Base-by-base conservation (phyloP, 148 eudicot genomes). In the Diospyros lotus region DNA sequence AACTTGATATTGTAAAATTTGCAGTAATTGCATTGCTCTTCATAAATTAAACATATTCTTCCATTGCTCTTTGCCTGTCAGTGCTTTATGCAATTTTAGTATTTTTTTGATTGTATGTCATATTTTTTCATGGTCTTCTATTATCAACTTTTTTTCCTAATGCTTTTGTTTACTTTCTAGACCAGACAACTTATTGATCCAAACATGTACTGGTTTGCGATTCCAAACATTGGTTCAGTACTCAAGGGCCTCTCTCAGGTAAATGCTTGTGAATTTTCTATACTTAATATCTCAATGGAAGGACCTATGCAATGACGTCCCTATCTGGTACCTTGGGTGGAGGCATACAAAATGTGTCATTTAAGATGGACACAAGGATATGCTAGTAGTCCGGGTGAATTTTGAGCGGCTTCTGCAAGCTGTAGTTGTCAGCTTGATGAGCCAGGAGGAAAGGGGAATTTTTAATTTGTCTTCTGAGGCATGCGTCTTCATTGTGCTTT, bases 211-310 rank as follows among this genome's bases (percentile, higher is more conserved):
- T 95, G 99, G 99, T 89, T 95, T 85, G 86, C 97, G 39, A 93
- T 95, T 77, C 99, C 99, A 64, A 89, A 83, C 78, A 80, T 91
- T 58, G 94, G 99, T 53, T 89, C 90, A 45, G 77, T 95, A 71
- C 96, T 95, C 78, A 95, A 95, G 82, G 93, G 94, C 63, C 89
- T 95, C 55, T 80, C 94, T 54, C 97, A 95, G 94, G 99, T 95
- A 86, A 64, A 62, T 77, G 61, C 52, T 51, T 39, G n/a, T 72
- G 28, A 28, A 28, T 64, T 51, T 38, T 73, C 44, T 61, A 4
- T 61, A 4, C 6, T 14, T 44, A 1, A 9, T 28, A 28, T 28
- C 28, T 28, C 14, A 14, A 1, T 12, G 18, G 12, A 45, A 6
- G 40, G 11, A 46, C 40, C 3, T 13, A 43, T 69, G 7, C 17